Percentiles rank a stretch among this genome's conserved stretches.
Evolutionary conservation across 768 basidiomycete species (phyloP).

Genomic region (Kwoniella europaea): DNA sequence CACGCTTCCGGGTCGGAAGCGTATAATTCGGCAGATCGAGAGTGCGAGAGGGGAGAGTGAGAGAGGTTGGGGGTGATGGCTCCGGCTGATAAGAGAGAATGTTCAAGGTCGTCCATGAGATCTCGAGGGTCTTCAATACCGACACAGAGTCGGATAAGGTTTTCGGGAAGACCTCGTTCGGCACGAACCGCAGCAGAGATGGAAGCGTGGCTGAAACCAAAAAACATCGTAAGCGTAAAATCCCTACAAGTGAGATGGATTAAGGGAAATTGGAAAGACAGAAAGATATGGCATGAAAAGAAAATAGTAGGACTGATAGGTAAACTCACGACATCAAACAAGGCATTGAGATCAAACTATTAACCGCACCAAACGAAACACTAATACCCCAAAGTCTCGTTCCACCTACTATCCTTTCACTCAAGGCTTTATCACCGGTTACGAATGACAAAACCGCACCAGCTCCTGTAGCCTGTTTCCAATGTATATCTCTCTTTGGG

Average conservation of each 20-base stretch:
- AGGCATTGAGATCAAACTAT: slow-evolving; percentile 98
- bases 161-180: slow-evolving; percentile 96
- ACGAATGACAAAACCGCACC: slow-evolving; percentile 95
- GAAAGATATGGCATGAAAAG: too few relatives aligned
- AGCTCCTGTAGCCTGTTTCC: slow-evolving; percentile 84
- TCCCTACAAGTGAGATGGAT: background rate
- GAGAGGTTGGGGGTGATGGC: slow-evolving; percentile 66
- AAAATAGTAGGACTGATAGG: background rate
- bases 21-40: slow-evolving; percentile 39
- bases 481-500: slow-evolving; percentile 84
- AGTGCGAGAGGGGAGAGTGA: slow-evolving; percentile 30
- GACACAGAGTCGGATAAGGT: slow-evolving; percentile 95
- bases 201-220: slow-evolving; percentile 78
- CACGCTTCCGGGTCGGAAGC: slow-evolving; percentile 44
- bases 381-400: slow-evolving; percentile 96
- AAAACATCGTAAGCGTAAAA: too few relatives aligned
- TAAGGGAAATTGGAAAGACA: background rate
- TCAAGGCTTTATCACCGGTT: slow-evolving; percentile 86
- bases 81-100: slow-evolving; percentile 86
- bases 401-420: slow-evolving; percentile 88
- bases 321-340: slow-evolving; percentile 96
- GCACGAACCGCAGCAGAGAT: slow-evolving; percentile 94
- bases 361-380: slow-evolving; percentile 97
- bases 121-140: slow-evolving; percentile 96
- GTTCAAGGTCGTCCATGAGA: slow-evolving; percentile 91